A percentile compares a stretch with the other conserved stretches of the same genome.
These are phyloP conservation scores for Pestalotiopsis fici DNA, from an alignment of 2,329 filamentous ascomycete species.

Conservation along the genomic window DNA sequence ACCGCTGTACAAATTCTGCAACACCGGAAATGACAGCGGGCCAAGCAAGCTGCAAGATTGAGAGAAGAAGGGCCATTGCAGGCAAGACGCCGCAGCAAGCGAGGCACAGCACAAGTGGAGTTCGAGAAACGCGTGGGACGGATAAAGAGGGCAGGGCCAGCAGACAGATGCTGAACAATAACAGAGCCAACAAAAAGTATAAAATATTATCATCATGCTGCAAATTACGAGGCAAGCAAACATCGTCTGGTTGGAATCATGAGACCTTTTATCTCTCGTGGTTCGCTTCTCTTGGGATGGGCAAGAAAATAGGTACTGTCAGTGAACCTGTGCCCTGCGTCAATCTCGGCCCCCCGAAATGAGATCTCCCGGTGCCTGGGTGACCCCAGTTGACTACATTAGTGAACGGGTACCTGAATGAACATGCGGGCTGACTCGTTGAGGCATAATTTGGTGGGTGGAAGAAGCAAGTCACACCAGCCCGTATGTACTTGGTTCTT, in stretches of 20 bases:
- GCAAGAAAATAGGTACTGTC: not conserved
- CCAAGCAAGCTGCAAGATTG: not conserved
- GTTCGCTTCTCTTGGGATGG: not conserved
- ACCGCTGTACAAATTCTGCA: not conserved
- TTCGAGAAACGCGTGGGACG: not conserved
- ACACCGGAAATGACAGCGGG: not conserved
- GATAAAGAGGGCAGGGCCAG: not conserved
- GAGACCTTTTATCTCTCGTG: not conserved
- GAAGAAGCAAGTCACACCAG: not conserved
- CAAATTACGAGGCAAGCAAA: not conserved
- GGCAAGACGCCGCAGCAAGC: not conserved
- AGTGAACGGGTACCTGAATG: slow-evolving; percentile 5
- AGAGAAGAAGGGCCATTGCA: not conserved
- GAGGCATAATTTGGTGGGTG: not conserved
- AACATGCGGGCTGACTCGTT: not conserved
- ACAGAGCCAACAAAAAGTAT: not conserved
- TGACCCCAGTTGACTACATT: not conserved
- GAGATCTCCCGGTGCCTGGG: not conserved
- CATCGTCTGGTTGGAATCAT: not conserved
- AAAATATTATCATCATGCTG: not conserved
- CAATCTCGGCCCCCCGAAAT: not conserved
- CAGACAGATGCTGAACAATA: not conserved
- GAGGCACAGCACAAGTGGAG: not conserved
- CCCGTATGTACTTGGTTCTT: not conserved
- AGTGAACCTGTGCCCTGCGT: not conserved